Evolutionary conservation across 768 basidiomycete genomes (phyloP), one percentile per base, ranked within the genome.

Genomic region (Tulasnella sp.): DNA sequence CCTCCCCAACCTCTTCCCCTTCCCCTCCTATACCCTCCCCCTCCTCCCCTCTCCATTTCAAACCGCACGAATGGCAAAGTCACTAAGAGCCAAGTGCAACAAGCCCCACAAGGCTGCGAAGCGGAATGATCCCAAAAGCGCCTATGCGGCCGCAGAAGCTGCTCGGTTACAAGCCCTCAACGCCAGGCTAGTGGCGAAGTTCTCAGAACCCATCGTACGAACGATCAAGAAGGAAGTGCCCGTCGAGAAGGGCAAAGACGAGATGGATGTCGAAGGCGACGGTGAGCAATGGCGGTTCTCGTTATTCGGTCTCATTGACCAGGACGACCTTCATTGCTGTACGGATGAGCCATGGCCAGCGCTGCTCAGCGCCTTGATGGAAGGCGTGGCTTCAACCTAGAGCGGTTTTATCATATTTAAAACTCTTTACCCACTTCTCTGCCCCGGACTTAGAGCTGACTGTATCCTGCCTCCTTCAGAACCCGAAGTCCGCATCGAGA

Each of bases 61-160:
- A 31, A 69, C 67, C 31, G 38, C 31, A 25, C 25, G 29, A 73
- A 73, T 73, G 72, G 72, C 72, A 39, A 73, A 73, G 34, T 73
- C 72, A 52, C 52, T 73, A 19, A 42, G 52, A 45, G 72, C 72
- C 25, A 73, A 73, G 45, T 73, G 72, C 72, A 73, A 49, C 29
- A 49, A 58, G 29, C 72, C 72, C n/a, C 72, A 52, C 52, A 64
- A 52, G 36, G 31, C 37, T 29, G 38, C 52, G 8, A 74, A 74
- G 52, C 40, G 72, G 34, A 17, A 40, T 19, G 52, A 45, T 19
- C 22, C 72, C 8, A 37, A 49, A 22, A 74, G 42, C 49, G 72
- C 72, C 36, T 74, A 74, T 19, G 42, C 42, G 14, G 54, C 58
- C 25, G 52, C 72, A 37, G 72, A 74, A 11, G 45, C 72, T 31